Evolutionary conservation across 192 early-diverging fungal species (phyloP), one percentile per base, ranked within the genome.

Genomic region (Rhizophagus prolifer): DNA sequence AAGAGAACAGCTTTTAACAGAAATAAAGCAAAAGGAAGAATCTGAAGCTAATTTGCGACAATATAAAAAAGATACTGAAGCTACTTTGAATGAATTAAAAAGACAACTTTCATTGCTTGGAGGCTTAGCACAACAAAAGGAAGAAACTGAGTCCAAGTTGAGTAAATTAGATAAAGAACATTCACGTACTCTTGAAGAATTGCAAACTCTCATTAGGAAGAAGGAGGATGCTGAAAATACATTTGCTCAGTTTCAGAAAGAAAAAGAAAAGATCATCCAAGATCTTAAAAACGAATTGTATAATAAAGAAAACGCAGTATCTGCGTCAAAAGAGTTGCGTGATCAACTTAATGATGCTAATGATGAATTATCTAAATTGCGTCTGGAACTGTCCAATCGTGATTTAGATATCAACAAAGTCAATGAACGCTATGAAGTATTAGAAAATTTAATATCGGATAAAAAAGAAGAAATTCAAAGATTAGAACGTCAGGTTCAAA

Each of bases 331-430:
- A 28, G 36, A 41, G 4, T 36, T 70, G 9, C 68, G 26, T 41
- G 25, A 14, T 9, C n/a, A 26, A 70, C 68, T 70, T 28, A 23
- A 47, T 25, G 25, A 70, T 26, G 19, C 68, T n/a, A 70, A 70
- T 28, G 34, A 44, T 70, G 68, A 41, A 50, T 30, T 70, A 26
- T 70, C 68, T 50, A 50, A 70, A 23, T 41, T 70, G 46, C 34
- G 26, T 47, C 26, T 50, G 16, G 19, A 70, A 36, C 23, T 47
- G 9, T 41, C 46, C 25, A 23, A 46, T 26, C n/a, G n/a, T 14
- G 30, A 41, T 26, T 23, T 2, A 9, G 46, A 70, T 9, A 23
- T 41, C 5, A 25, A 28, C 6, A 41, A 70, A 7, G 16, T 50
- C 23, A 25, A 70, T 47, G 30, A 31, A 8, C 16, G 36, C 19